Base-by-base conservation (phyloP, 2,329 filamentous ascomycete species). In the Aspergillus sp. region DNA sequence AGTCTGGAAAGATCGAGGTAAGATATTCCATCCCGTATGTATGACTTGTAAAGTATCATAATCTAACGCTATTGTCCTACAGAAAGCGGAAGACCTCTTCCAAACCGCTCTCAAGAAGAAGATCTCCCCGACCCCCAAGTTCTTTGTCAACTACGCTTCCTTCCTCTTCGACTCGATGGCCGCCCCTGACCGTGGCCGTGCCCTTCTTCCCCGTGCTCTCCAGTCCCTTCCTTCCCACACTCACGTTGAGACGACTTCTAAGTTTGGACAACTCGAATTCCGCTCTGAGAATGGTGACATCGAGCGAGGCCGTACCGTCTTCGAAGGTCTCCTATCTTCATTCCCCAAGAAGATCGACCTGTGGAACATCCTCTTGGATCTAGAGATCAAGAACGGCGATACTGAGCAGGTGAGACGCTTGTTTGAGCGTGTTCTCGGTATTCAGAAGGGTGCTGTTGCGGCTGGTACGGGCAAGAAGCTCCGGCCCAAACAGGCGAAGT, bases 71-170 rank as follows among this genome's bases (percentile, higher is more conserved):
- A 35, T 35, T 35, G 5, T 13, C 3, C 20, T 54, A 66, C 67
- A 94, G 85, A 85, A 90, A 79, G 91, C 91, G 47, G 90, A 96
- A 63, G 81, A 80, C 19, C 79, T 97, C 57, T 97, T 96, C 74
- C 86, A 93, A 67, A 73, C 78, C 37, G 88, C 95, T 70, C 76
- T 88, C 60, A 94, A 93, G 75, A 96, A 94, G 72, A 96, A 94
- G 72, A 88, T 93, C 62, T 85, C 86, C 53, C 83, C 84, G 55
- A 82, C 84, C 5, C 84, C 88, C 7, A 81, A 84, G 46, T 83
- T 96, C 57, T 98, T 90, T 88, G 78, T 86, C 69, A 96, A 97
- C 74, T 97, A 96, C 70, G 91, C 90, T 20, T 86, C 86, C 60
- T 97, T 96, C 78, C 78, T 98, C 48, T 86, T 95, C 72, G 83